These are phyloP conservation scores for Chaetoceros muelleri DNA, from an alignment of 108 stramenopile species.

Conservation along the genomic window DNA sequence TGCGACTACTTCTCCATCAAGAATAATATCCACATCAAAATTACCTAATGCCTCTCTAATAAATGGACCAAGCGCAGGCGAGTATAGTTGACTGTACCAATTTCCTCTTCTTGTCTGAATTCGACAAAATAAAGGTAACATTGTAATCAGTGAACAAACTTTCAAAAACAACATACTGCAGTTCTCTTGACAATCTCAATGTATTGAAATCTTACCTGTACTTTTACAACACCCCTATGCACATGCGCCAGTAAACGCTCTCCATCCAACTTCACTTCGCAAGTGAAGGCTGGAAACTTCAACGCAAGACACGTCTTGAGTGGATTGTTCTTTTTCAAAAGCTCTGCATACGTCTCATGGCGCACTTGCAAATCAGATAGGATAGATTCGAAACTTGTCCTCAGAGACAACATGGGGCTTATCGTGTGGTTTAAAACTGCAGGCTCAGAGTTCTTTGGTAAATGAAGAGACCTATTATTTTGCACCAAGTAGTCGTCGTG, in stretches of 20 bases:
- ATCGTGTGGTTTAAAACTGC: slow-evolving; percentile 46
- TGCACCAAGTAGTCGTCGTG: background rate
- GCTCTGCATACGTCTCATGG: slow-evolving; percentile 25
- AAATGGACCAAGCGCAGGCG: slow-evolving; percentile 63
- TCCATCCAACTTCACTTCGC: slow-evolving; percentile 83
- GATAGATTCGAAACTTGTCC: slow-evolving; percentile 41
- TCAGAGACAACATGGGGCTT: slow-evolving; percentile 60
- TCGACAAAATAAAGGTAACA: too few relatives aligned
- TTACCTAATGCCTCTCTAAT: slow-evolving; percentile 49
- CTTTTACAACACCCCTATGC: slow-evolving; percentile 2
- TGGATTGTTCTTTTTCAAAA: slow-evolving; percentile 14
- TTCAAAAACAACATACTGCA: too few relatives aligned
- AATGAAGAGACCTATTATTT: slow-evolving; percentile 13
- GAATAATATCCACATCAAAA: slow-evolving; percentile 59
- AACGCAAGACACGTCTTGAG: slow-evolving; percentile 35
- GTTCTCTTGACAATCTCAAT: too few relatives aligned
- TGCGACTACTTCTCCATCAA: slow-evolving; percentile 76
- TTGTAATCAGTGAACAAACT: too few relatives aligned
- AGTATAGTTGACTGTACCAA: slow-evolving; percentile 48
- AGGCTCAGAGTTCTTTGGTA: slow-evolving; percentile 19
- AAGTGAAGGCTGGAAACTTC: slow-evolving; percentile 57
- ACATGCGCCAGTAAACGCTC: slow-evolving; percentile 60
- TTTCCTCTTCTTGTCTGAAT: slow-evolving; percentile 2
- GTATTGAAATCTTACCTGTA: too few relatives aligned
- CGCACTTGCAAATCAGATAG: slow-evolving; percentile 33